A percentile compares a stretch with the other conserved stretches of the same genome.
Conservation (phyloP, 1,284 basidiomycete genomes). For the Ganoderma lingzhi region DNA sequence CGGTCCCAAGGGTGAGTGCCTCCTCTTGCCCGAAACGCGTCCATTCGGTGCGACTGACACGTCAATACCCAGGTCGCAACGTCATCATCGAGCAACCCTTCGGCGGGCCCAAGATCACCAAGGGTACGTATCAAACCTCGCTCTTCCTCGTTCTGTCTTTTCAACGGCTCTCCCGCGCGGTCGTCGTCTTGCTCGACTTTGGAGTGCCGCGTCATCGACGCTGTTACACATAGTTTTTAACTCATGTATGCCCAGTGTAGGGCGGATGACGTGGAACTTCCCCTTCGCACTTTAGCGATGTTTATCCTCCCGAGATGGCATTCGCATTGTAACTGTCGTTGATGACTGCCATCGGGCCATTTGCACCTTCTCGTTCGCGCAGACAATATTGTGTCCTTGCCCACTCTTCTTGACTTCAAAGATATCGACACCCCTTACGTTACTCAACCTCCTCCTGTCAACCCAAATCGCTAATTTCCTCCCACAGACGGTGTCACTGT, state of each 20-base stretch:
- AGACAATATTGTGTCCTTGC: not conserved
- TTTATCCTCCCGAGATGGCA: not conserved
- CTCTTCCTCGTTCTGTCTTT: not conserved
- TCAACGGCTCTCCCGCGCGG: not conserved
- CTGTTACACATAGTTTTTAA: not conserved
- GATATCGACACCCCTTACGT: not conserved
- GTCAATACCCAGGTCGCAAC: slow-evolving; percentile 76
- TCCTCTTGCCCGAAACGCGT: not conserved
- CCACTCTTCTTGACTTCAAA: slow-evolving; percentile 16
- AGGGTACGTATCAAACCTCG: slow-evolving; percentile 57
- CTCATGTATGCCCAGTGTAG: not conserved
- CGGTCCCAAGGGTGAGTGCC: slow-evolving; percentile 87
- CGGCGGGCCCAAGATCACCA: slow-evolving; percentile 98
- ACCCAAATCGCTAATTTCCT: slow-evolving; percentile 8
- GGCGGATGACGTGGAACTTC: not conserved
- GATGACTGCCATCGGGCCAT: not conserved
- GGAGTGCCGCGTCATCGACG: not conserved
- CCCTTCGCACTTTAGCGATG: not conserved
- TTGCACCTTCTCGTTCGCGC: not conserved
- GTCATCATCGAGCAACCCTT: slow-evolving; percentile 99
- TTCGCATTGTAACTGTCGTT: too few relatives aligned
- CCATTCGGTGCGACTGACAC: slow-evolving; percentile 33
- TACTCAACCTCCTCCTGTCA: not conserved
- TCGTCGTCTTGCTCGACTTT: not conserved
- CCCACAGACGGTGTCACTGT: slow-evolving; percentile 94